Percentiles rank a stretch among this genome's conserved stretches.
Conservation (phyloP, 495 filamentous ascomycete species). For the Chaetomium cochliodes region DNA sequence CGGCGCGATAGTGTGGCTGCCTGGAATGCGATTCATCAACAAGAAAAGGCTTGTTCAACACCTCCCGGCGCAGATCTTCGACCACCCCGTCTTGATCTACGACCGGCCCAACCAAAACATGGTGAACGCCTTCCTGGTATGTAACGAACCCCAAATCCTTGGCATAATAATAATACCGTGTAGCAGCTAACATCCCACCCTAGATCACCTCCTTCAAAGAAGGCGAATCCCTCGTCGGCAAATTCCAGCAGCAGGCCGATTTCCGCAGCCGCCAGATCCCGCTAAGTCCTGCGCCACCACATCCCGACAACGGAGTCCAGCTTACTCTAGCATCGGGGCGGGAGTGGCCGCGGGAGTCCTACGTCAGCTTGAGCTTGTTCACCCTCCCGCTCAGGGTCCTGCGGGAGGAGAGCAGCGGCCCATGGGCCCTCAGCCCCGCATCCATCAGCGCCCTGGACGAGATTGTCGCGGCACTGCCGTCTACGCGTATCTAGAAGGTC, state of each 20-base stretch:
- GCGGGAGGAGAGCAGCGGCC: background rate
- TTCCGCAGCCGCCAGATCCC: slow-evolving; percentile 9
- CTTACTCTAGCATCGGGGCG: background rate
- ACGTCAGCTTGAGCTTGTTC: background rate
- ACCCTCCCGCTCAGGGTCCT: background rate
- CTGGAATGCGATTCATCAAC: background rate
- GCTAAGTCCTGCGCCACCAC: background rate
- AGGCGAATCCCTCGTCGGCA: background rate
- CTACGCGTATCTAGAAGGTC: background rate
- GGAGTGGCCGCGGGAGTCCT: background rate
- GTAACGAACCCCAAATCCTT: background rate
- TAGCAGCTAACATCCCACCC: background rate
- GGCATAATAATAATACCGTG: background rate
- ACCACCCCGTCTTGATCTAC: slow-evolving; percentile 7
- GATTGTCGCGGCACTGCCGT: background rate
- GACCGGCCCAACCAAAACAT: background rate
- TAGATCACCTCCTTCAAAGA: slow-evolving; percentile 9
- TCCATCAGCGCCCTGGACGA: background rate
- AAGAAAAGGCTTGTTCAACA: background rate
- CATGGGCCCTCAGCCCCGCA: background rate
- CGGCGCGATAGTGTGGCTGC: slow-evolving; percentile 6
- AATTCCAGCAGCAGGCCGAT: background rate
- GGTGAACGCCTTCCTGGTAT: background rate
- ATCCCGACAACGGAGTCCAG: slow-evolving; percentile 3
- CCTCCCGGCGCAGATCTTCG: background rate